These are phyloP conservation scores for Pascua sp. DNA, from an alignment of 1,284 basidiomycete species.

Conservation along the genomic window DNA sequence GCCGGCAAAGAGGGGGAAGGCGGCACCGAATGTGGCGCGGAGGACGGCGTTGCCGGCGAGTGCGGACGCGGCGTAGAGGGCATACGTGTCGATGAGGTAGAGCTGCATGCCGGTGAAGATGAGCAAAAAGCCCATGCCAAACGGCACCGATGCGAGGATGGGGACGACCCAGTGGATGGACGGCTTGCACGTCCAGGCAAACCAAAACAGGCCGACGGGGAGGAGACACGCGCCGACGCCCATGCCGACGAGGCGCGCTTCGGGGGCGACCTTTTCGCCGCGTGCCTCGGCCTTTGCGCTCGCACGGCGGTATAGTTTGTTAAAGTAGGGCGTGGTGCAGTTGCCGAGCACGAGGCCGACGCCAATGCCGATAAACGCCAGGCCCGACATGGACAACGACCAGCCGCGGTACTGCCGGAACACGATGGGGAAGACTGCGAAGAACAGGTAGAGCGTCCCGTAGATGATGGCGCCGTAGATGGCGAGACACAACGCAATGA, in stretches of 20 bases:
- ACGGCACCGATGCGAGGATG: slow-evolving; percentile 61
- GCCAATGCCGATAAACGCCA: slow-evolving; percentile 65
- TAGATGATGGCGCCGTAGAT: slow-evolving; percentile 54
- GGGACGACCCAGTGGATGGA: slow-evolving; percentile 62
- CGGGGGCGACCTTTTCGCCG: slow-evolving; percentile 54
- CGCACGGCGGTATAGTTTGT: slow-evolving; percentile 57
- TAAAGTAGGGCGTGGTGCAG: slow-evolving; percentile 48
- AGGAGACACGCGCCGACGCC: slow-evolving; percentile 58
- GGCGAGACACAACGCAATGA: slow-evolving; percentile 64
- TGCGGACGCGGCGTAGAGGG: slow-evolving; percentile 59
- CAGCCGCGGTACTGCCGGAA: slow-evolving; percentile 47
- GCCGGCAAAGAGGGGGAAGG: slow-evolving; percentile 42
- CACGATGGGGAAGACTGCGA: slow-evolving; percentile 55
- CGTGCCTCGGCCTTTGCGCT: slow-evolving; percentile 53
- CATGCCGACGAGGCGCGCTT: slow-evolving; percentile 60
- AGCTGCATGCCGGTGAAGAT: slow-evolving; percentile 54
- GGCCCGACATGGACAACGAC: slow-evolving; percentile 36
- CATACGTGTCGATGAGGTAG: slow-evolving; percentile 66
- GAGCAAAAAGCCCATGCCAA: slow-evolving; percentile 60
- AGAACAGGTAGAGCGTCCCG: slow-evolving; percentile 45
- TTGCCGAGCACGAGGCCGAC: slow-evolving; percentile 59
- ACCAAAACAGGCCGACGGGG: slow-evolving; percentile 62
- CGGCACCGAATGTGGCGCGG: slow-evolving; percentile 59
- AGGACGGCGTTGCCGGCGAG: slow-evolving; percentile 67
- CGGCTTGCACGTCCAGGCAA: slow-evolving; percentile 58